Conservation (phyloP, 2,329 filamentous ascomycete species). For the Sarocladium strictum region DNA sequence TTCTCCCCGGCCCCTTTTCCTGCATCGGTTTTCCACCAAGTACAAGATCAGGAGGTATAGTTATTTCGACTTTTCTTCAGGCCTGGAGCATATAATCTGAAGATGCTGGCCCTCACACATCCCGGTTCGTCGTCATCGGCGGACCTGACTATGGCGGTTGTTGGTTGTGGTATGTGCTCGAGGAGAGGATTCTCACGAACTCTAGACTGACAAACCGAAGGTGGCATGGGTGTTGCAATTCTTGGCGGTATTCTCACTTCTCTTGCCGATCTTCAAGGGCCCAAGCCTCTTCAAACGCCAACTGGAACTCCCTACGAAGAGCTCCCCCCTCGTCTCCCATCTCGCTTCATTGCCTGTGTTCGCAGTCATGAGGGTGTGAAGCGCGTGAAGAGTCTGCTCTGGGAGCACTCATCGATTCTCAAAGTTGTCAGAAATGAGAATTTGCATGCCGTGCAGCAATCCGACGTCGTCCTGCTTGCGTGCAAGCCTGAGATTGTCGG, state of each 20-base stretch:
- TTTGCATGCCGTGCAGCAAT: slow-evolving; percentile 56
- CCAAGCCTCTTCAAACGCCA: slow-evolving; percentile 37
- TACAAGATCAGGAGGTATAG: too few species aligned
- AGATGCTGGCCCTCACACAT: slow-evolving; percentile 25
- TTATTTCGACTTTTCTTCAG: too few species aligned
- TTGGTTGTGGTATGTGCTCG: slow-evolving; percentile 66
- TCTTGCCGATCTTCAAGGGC: slow-evolving; percentile 47
- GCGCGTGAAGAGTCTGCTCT: slow-evolving; percentile 60
- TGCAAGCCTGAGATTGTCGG: slow-evolving; percentile 76
- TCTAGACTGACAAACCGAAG: slow-evolving; percentile 34
- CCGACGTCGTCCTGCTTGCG: slow-evolving; percentile 69
- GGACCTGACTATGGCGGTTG: slow-evolving; percentile 67
- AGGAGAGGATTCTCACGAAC: neutral
- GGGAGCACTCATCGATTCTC: slow-evolving; percentile 55
- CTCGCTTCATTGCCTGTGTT: slow-evolving; percentile 76
- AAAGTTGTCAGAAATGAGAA: slow-evolving; percentile 69
- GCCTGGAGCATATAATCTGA: slow-evolving; percentile 12
- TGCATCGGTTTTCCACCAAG: too few species aligned
- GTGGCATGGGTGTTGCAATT: slow-evolving; percentile 81
- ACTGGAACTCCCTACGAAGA: slow-evolving; percentile 39
- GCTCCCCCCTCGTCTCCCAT: slow-evolving; percentile 55
- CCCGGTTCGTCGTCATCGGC: slow-evolving; percentile 27
- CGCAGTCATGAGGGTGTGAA: slow-evolving; percentile 63
- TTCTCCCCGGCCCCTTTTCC: neutral
- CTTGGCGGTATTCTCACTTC: slow-evolving; percentile 73